These are phyloP conservation scores for Populus tomentosa DNA, from an alignment of 441 rosid species.

Conservation along the genomic window DNA sequence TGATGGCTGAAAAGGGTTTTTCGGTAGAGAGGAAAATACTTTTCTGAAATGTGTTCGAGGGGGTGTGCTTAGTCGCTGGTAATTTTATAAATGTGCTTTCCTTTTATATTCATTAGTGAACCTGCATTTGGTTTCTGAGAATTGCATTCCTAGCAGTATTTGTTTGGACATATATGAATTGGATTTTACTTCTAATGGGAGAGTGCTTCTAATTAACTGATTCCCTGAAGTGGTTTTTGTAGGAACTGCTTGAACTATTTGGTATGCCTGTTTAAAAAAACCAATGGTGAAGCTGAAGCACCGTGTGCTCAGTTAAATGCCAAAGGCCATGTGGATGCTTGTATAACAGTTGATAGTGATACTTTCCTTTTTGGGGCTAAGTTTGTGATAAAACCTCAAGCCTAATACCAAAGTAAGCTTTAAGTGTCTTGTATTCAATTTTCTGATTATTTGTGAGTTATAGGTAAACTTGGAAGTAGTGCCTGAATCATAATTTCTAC, in stretches of 20 bases:
- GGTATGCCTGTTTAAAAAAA: constrained; percentile 75
- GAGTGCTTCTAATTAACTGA: not conserved
- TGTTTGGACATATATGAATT: not conserved
- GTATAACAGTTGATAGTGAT: constrained; percentile 89
- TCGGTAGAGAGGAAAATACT: constrained; percentile 60
- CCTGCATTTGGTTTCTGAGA: too few relatives aligned
- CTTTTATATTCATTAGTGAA: not conserved
- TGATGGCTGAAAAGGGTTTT: constrained; percentile 33
- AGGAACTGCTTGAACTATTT: constrained; percentile 72
- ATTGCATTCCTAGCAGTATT: not conserved
- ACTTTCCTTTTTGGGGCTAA: constrained; percentile 85
- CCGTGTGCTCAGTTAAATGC: constrained; percentile 75
- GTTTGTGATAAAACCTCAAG: constrained; percentile 70
- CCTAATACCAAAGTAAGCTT: constrained; percentile 65
- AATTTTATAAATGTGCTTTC: not conserved
- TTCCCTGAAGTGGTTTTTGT: constrained; percentile 5
- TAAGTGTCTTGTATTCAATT: not conserved
- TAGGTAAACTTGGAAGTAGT: not conserved
- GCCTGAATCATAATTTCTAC: not conserved
- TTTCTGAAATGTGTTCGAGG: constrained; percentile 61
- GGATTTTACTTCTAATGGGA: not conserved
- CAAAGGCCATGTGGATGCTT: constrained; percentile 78
- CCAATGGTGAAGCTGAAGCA: constrained; percentile 91
- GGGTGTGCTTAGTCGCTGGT: constrained; percentile 57
- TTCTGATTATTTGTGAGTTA: not conserved